phyloP scores from a whole-genome alignment of 23 red algal genomes.

The Cyanidiococcus yangmingshanensis region DNA sequence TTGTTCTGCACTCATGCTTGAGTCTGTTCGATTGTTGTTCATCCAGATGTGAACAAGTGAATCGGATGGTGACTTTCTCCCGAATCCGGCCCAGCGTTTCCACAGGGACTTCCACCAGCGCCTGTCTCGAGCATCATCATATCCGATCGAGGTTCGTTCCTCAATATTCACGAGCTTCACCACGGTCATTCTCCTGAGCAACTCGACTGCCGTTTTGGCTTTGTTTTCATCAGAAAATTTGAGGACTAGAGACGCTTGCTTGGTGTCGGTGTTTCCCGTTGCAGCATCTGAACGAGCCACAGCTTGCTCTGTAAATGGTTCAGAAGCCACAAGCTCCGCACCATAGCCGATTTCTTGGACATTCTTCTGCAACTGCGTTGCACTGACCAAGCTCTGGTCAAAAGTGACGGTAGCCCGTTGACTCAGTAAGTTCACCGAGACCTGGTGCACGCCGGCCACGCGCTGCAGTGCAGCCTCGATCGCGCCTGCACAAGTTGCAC shows the following conservation, averaged over 20 bases:
- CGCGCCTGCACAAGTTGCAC: conserved; percentile 24
- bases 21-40: background rate
- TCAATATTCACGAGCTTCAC: background rate
- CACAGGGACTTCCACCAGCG: background rate
- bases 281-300: background rate
- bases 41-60: background rate
- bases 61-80: background rate
- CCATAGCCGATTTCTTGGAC: conserved; percentile 13
- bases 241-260: background rate
- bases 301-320: background rate
- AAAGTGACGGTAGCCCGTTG: conserved; percentile 9
- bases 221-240: background rate
- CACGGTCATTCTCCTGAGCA: background rate
- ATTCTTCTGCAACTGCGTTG: background rate
- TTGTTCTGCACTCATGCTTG: background rate
- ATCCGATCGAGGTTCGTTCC: background rate
- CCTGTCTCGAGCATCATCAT: background rate
- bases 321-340: background rate
- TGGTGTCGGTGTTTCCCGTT: background rate
- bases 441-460: background rate
- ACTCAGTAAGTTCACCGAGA: conserved; percentile 1
- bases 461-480: conserved; percentile 20
- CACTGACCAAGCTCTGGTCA: background rate
- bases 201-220: background rate
- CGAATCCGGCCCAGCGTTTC: background rate